Evolutionary conservation across 495 filamentous ascomycete species (phyloP), one percentile per base, ranked within the genome.

Genomic region (Tuber microsphaerosporum): DNA sequence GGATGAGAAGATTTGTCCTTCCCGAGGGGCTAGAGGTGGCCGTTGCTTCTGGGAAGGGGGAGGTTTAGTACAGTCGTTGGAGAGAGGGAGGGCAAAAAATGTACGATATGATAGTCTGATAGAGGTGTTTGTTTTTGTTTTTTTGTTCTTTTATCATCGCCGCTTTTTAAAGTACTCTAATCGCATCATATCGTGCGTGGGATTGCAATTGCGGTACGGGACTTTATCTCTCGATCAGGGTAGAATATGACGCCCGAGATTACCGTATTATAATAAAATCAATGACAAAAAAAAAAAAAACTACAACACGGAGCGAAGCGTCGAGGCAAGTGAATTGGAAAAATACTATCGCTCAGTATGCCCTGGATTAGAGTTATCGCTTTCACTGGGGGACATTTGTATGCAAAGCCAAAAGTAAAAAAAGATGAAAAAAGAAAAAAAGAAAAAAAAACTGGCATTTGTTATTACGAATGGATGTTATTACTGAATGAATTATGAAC

Each of bases 1-100:
- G 94, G 51, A 97, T 99, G 96, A 89, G 90, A 74, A 89, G 86
- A 74, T 95, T 94, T 82, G 87, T 90, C 81, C 77, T 93, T 19
- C 83, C 78, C 26, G 84, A 87, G 0, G 91, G 92, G 75, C 89
- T 92, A 20, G 92, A 94, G 83, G 88, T 86, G 20, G 87, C 90
- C 61, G 89, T 88, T 2, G 87, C 86, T 75, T 85, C 77, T 45
- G 74, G 44, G n/a, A 76, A 77, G 44, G 75, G 69, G 22, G 75
- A 73, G 10, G 31, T 65, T 6, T 65, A 65, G 56, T 14, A 0
- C 0, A 14, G 26, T 3, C 14, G n/a, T 65, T 34, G 17, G 26
- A 31, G 56, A 9, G 31, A 34, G 14, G 45, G n/a, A 17, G 56
- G 26, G 26, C n/a, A 26, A 5, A 10, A 10, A 16, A 34, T 65